A percentile compares a stretch with the other conserved stretches of the same genome.
phyloP scores from a whole-genome alignment of 2,329 filamentous ascomycete genomes.

The Fusarium equiseti region DNA sequence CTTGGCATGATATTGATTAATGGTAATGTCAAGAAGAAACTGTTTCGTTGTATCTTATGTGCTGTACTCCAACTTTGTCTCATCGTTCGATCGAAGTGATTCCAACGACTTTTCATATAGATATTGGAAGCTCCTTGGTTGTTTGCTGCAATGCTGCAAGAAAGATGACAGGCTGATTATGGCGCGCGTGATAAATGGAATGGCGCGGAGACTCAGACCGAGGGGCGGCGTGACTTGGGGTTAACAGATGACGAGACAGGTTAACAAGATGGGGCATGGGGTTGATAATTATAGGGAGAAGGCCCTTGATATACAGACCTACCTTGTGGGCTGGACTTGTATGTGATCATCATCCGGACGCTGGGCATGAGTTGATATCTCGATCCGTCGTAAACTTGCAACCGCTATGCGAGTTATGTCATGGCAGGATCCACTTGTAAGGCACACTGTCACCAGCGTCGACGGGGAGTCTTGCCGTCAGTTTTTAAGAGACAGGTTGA shows the following conservation, averaged over 20 bases:
- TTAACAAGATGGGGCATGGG: slow-evolving; percentile 15
- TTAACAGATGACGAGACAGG: slow-evolving; percentile 32
- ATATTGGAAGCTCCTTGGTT: not conserved
- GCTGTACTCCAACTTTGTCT: not conserved
- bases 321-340: not conserved
- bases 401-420: not conserved
- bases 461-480: slow-evolving; percentile 10
- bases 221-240: slow-evolving; percentile 38
- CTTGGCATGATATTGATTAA: slow-evolving; percentile 48
- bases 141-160: not conserved
- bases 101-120: not conserved
- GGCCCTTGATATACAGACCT: not conserved
- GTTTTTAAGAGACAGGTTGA: not conserved
- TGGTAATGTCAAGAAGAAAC: slow-evolving; percentile 47
- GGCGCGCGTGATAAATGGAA: slow-evolving; percentile 38
- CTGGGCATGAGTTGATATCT: slow-evolving; percentile 33
- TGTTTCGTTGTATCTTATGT: slow-evolving; percentile 2
- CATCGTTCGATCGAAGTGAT: not conserved
- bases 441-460: slow-evolving; percentile 14
- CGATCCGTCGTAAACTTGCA: slow-evolving; percentile 8
- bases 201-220: slow-evolving; percentile 31
- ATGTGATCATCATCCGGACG: slow-evolving; percentile 25
- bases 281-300: not conserved
- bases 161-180: slow-evolving; percentile 1
- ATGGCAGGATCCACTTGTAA: slow-evolving; percentile 29